Evolutionary conservation across 306 rosid genomes (phyloP).

Genomic region (Vigna hirtella): DNA sequence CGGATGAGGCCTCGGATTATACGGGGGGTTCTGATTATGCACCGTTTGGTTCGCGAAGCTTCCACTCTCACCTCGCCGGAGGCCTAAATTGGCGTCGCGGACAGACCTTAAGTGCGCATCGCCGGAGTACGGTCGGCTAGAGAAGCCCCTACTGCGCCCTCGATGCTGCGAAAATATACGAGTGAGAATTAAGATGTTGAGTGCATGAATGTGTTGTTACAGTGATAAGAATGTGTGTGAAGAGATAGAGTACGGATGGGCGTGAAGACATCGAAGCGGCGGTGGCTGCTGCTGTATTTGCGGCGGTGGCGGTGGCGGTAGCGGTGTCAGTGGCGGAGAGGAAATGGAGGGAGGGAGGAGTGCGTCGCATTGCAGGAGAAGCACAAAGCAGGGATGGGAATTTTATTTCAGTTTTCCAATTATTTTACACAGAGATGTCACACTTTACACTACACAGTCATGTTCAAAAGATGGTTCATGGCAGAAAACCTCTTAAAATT

Average conservation of each 20-base stretch:
- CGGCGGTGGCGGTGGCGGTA: conserved; percentile 10
- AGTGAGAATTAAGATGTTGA: neutral
- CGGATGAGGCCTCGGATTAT: conserved; percentile 31
- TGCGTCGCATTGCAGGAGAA: conserved; percentile 61
- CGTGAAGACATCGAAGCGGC: conserved; percentile 60
- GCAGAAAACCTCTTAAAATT: too few species aligned
- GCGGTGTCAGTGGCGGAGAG: conserved; percentile 50
- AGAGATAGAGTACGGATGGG: conserved; percentile 51
- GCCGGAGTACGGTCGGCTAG: conserved; percentile 57
- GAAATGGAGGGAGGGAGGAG: conserved; percentile 51
- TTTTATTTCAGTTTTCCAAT: too few species aligned
- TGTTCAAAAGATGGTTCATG: too few species aligned
- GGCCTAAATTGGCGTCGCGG: conserved; percentile 62
- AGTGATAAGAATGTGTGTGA: neutral
- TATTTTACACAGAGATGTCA: too few species aligned
- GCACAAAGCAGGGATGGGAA: neutral
- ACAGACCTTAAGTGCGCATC: conserved; percentile 67
- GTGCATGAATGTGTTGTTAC: neutral
- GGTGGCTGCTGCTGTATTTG: conserved; percentile 39
- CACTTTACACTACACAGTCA: too few species aligned
- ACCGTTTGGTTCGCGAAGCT: conserved; percentile 48
- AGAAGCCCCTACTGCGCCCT: conserved; percentile 66
- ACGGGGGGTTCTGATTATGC: conserved; percentile 37
- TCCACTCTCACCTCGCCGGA: conserved; percentile 60
- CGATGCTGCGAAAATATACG: conserved; percentile 56